These are phyloP conservation scores for Nitzschia sp. DNA, from an alignment of 108 stramenopile species.

Conservation along the genomic window DNA sequence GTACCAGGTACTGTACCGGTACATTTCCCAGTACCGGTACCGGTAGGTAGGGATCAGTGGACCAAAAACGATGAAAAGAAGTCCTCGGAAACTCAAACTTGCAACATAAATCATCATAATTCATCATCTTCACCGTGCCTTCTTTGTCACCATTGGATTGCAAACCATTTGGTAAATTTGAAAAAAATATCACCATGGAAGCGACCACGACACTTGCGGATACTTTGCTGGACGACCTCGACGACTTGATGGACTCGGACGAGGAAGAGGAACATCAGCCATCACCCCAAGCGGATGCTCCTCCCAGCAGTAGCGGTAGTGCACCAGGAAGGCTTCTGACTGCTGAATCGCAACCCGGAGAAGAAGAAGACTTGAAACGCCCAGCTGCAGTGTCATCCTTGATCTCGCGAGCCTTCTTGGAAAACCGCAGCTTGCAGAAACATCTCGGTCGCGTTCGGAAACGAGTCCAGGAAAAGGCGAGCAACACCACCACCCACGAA, in stretches of 20 bases:
- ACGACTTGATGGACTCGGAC: conserved; percentile 78
- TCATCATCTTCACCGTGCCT: too few species aligned
- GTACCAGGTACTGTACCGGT: too few species aligned
- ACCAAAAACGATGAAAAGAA: too few species aligned
- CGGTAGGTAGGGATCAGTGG: too few species aligned
- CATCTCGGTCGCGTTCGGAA: conserved; percentile 37
- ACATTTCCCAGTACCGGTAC: too few species aligned
- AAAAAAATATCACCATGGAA: conserved; percentile 46
- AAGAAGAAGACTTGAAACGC: neutral
- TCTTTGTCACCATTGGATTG: too few species aligned
- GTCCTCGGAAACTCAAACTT: too few species aligned
- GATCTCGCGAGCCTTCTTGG: conserved; percentile 23
- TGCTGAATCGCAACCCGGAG: conserved; percentile 27
- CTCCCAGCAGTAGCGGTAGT: conserved; percentile 55
- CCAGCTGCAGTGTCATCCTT: neutral
- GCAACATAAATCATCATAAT: too few species aligned
- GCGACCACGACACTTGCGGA: conserved; percentile 60
- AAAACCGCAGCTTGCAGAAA: conserved; percentile 32
- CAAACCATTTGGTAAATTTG: too few species aligned
- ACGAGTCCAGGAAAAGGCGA: neutral
- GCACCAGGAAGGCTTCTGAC: too few species aligned
- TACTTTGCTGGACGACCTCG: conserved; percentile 78
- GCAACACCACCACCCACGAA: conserved; percentile 1
- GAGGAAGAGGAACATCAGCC: conserved; percentile 60
- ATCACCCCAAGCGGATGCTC: conserved; percentile 48